Evolutionary conservation across 345 rosid genomes (phyloP).

Genomic region (Linum lewisii): DNA sequence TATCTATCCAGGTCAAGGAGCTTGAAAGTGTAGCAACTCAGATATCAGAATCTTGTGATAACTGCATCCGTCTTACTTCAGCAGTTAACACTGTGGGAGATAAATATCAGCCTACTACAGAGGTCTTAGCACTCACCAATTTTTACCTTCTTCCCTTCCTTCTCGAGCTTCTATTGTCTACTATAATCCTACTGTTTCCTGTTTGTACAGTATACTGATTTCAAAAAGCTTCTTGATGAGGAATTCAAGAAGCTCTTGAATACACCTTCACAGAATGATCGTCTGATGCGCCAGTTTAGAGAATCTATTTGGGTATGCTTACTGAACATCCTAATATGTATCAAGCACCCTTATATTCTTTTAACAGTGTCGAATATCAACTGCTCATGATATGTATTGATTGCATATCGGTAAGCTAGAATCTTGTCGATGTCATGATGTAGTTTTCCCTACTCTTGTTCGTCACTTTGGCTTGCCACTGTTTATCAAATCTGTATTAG

Average conservation of each 20-base stretch:
- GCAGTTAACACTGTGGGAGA: conserved; percentile 57
- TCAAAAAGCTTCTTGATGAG: conserved; percentile 50
- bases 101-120: conserved; percentile 46
- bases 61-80: conserved; percentile 35
- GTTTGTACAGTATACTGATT: conserved; percentile 57
- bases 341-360: no score
- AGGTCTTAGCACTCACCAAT: conserved; percentile 25
- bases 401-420: no score
- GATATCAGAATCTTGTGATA: conserved; percentile 41
- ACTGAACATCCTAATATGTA: conserved; percentile 3
- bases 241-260: conserved; percentile 48
- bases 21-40: conserved; percentile 59
- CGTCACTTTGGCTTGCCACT: no score
- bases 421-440: no score
- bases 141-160: neutral
- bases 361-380: no score
- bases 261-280: conserved; percentile 33
- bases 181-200: neutral
- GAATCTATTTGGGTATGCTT: conserved; percentile 76
- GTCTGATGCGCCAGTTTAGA: conserved; percentile 53
- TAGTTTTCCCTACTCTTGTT: no score
- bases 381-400: no score
- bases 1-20: conserved; percentile 49
- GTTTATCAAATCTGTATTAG: no score
- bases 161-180: neutral